Evolutionary conservation across 2,329 filamentous ascomycete genomes (phyloP).

Genomic region (Chalara sp.): DNA sequence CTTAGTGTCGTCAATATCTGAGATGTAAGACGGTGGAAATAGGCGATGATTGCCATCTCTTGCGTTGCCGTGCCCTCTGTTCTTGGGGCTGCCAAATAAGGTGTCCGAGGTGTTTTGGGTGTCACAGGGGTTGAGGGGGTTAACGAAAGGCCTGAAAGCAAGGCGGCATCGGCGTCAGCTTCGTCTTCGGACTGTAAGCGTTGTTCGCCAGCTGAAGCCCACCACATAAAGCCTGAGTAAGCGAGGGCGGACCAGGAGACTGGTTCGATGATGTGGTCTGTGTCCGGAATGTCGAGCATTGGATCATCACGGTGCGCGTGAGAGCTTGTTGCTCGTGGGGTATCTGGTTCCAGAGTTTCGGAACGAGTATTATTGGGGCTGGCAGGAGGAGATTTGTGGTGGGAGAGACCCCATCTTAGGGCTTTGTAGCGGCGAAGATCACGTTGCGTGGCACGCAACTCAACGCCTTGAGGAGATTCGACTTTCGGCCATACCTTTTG

Average conservation of each 20-base stretch:
- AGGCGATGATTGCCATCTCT: conserved; percentile 68
- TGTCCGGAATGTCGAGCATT: conserved; percentile 38
- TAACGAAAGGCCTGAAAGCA: conserved; percentile 46
- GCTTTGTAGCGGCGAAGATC: conserved; percentile 75
- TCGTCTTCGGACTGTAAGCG: conserved; percentile 53
- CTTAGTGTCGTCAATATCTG: conserved; percentile 56
- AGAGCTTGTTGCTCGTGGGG: conserved; percentile 18
- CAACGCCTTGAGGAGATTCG: conserved; percentile 54
- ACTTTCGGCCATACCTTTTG: conserved; percentile 71
- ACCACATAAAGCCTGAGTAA: conserved; percentile 83
- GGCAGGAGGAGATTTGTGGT: conserved; percentile 19
- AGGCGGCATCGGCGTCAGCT: conserved; percentile 46
- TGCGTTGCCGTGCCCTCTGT: conserved; percentile 31
- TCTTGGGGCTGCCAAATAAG: conserved; percentile 17
- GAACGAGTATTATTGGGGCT: conserved; percentile 11
- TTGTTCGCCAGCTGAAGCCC: conserved; percentile 77
- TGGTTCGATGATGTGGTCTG: conserved; percentile 53
- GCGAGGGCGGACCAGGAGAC: conserved; percentile 66
- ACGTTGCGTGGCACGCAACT: conserved; percentile 80
- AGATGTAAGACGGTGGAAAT: conserved; percentile 71
- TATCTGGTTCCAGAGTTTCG: conserved; percentile 12
- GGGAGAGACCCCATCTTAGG: conserved; percentile 56
- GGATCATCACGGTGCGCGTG: conserved; percentile 29
- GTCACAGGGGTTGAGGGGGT: conserved; percentile 20
- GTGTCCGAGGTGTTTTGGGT: conserved; percentile 30